These are phyloP conservation scores for Silene latifolia DNA, from an alignment of 148 eudicot species.

Conservation along the genomic window DNA sequence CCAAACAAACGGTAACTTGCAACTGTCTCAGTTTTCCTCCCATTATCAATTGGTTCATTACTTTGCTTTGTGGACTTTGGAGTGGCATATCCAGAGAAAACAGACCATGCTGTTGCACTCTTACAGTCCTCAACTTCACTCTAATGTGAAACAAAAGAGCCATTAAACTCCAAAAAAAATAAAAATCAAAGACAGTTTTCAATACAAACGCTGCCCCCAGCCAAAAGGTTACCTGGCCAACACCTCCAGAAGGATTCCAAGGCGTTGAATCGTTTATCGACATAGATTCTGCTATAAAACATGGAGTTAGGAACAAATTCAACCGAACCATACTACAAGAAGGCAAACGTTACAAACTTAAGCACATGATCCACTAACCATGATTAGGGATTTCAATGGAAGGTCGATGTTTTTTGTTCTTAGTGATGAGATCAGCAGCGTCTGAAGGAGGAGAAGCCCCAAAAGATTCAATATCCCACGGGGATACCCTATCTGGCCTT, in stretches of 20 bases:
- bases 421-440: constrained; percentile 37
- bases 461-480: constrained; percentile 95
- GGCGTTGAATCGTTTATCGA: constrained; percentile 43
- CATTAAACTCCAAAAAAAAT: background rate
- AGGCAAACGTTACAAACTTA: background rate
- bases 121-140: constrained; percentile 58
- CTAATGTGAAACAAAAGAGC: constrained; percentile 21
- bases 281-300: constrained; percentile 38
- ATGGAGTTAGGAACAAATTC: background rate
- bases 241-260: constrained; percentile 48
- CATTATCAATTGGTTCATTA: constrained; percentile 26
- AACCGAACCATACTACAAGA: background rate
- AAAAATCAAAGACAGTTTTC: background rate
- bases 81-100: constrained; percentile 39
- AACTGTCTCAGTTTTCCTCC: constrained; percentile 34
- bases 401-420: constrained; percentile 70
- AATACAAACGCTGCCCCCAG: background rate
- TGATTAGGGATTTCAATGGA: constrained; percentile 46
- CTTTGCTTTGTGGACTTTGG: constrained; percentile 27
- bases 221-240: constrained; percentile 27
- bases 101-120: constrained; percentile 52
- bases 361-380: constrained; percentile 39
- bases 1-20: constrained; percentile 74
- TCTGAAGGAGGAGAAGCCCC: constrained; percentile 47
- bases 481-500: constrained; percentile 90